These are phyloP conservation scores for Penicillium decumbens DNA, from an alignment of 2,329 filamentous ascomycete genomes.

Conservation along the genomic window DNA sequence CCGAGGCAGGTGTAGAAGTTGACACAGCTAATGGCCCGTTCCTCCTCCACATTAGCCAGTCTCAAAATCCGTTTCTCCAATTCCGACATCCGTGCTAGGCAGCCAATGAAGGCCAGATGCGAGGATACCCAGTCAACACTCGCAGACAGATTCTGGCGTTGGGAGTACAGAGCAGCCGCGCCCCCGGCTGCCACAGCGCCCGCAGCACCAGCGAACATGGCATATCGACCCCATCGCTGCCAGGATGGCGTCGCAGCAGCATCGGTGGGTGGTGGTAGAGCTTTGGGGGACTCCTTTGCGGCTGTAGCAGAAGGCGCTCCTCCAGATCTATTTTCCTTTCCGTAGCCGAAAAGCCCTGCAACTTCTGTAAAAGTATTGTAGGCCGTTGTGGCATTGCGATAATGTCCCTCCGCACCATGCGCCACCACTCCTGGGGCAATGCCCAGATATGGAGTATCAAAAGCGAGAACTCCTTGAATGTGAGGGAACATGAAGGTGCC, in stretches of 20 bases:
- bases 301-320: constrained; percentile 8
- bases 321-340: constrained; percentile 29
- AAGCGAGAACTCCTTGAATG: constrained; percentile 82
- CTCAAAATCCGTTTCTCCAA: constrained; percentile 67
- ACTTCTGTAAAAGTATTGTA: constrained; percentile 65
- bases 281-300: constrained; percentile 16
- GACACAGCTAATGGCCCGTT: constrained; percentile 69
- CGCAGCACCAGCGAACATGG: constrained; percentile 75
- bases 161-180: constrained; percentile 78
- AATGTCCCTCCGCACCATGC: constrained; percentile 72
- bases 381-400: constrained; percentile 67
- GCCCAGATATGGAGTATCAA: constrained; percentile 79
- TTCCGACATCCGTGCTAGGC: constrained; percentile 77
- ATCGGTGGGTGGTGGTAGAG: constrained; percentile 36
- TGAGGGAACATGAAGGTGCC: constrained; percentile 79
- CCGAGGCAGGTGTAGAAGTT: constrained; percentile 87
- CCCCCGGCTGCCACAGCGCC: constrained; percentile 77
- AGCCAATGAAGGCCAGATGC: constrained; percentile 90
- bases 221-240: constrained; percentile 79
- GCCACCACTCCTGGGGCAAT: constrained; percentile 49
- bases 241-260: constrained; percentile 53
- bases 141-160: constrained; percentile 71
- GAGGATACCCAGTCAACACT: constrained; percentile 79
- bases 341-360: constrained; percentile 61
- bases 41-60: constrained; percentile 60